Base-by-base conservation (phyloP, 2,329 filamentous ascomycete species). In the Daldinia eschscholtzii region DNA sequence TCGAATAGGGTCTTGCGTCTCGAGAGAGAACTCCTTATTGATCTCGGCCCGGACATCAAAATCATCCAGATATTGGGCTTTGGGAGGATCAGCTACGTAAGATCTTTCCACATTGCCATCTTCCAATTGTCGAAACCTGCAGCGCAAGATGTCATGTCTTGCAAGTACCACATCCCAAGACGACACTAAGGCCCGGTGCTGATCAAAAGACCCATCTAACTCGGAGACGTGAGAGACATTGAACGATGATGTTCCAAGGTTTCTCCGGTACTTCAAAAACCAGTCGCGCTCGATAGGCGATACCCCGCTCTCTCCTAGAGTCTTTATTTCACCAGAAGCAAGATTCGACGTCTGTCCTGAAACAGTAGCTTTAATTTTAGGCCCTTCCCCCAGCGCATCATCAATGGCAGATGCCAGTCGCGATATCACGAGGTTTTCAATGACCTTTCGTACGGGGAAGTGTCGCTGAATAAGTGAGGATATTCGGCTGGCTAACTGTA, bases 331-430 rank as follows among this genome's bases (percentile, higher is more conserved):
- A 13, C 6, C 26, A 7, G 13, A 15, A 50, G 13, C 12, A 30
- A 28, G 46, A n/a, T 26, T 50, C 6, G 23, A 50, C 7, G 2
- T 2, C 6, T n/a, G 23, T 10, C 23, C 23, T n/a, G 46, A 30
- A 30, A 30, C 6, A 13, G 5, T 4, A 9, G 15, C 5, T 28
- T 50, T 23, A 9, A 13, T 0, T 15, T 23, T 6, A 26, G 4
- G 5, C 0, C 28, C 26, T 50, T 50, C 46, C 2, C 13, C 15
- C 2, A n/a, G 23, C 26, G 23, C 2, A 50, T 50, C 46, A n/a
- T 50, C 46, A 50, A 50, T 50, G 4, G 46, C 46, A 50, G 46
- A 50, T 30, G 46, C 46, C 13, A 50, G 26, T n/a, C 23, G 26
- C 7, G 46, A 50, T 30, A 50, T 23, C 7, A 50, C 46, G n/a